Evolutionary conservation across 352 stramenopile species (phyloP), one percentile per base, ranked within the genome.

Genomic region (Pythium aquatile): DNA sequence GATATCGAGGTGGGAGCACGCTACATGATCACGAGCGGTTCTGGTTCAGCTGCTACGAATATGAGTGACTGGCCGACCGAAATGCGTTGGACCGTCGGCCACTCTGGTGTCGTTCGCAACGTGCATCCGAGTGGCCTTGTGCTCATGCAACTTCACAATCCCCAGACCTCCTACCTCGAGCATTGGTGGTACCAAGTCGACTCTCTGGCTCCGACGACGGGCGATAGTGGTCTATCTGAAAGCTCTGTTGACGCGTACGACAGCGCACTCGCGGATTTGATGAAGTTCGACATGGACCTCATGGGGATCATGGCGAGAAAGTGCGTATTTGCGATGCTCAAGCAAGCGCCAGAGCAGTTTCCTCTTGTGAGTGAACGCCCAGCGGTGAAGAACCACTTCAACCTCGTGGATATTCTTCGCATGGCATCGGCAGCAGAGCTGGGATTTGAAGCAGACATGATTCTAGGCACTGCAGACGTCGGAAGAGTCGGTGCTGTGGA

Each of bases 131-230:
- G 65, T 6, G 75, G 76, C 14, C 84, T 88, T 63, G 76, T 89
- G 5, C 58, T 93, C 24, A 71, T 93, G 63, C 80, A 93, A 49
- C 54, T 93, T 2, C 32, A 72, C 24, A 91, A 93, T 48, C 78
- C 80, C 2, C 49, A 54, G 24, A 81, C 76, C 10, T 74, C 78
- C 1, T 51, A 60, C 26, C 68, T 83, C 16, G 80, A 93, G 52
- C 74, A 83, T 37, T 93, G 81, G 80, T 93, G 84, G 84, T 89
- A 83, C 35, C 76, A 78, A 59, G 81, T 91, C 13, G 78, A 91
- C 17, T 78, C 61, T 32, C 51, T 91, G 20, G 72, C 68, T 30
- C 62, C 56, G 13, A 24, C 51, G 49, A 29, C 63, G 44, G 29
- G 51, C 52, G 4, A 35, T 58, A 8, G 70, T 61, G 54, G 65